These are phyloP conservation scores for Wallacemonas sp. DNA, from an alignment of 208 protist species.

Conservation along the genomic window DNA sequence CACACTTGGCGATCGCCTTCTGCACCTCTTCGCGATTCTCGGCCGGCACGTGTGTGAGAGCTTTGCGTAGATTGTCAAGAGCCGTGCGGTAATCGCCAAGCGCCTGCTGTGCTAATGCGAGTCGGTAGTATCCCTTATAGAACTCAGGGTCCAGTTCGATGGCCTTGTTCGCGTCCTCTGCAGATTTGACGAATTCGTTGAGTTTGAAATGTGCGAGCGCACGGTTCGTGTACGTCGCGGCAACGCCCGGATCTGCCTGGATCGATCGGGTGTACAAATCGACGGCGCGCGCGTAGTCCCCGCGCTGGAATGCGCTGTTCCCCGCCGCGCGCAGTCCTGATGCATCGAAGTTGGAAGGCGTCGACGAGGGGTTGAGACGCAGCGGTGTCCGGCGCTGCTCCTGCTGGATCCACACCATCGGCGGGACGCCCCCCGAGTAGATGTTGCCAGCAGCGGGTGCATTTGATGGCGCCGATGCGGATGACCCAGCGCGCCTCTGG, in stretches of 20 bases:
- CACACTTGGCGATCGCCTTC: conserved; percentile 51
- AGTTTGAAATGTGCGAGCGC: conserved; percentile 67
- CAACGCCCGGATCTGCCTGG: conserved; percentile 44
- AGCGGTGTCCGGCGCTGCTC: conserved; percentile 54
- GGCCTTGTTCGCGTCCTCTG: conserved; percentile 36
- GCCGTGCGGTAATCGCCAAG: conserved; percentile 28
- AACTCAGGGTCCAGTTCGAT: conserved; percentile 43
- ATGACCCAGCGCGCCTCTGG: background rate
- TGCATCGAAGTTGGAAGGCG: conserved; percentile 17
- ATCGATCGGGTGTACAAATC: conserved; percentile 68
- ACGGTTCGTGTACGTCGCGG: conserved; percentile 68
- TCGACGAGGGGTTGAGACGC: conserved; percentile 13
- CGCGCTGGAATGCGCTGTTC: conserved; percentile 61
- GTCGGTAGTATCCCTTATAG: conserved; percentile 64
- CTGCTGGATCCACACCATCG: conserved; percentile 62
- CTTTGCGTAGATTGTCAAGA: conserved; percentile 41
- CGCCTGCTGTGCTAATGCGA: conserved; percentile 41
- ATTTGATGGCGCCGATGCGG: background rate
- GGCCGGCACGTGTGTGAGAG: conserved; percentile 25
- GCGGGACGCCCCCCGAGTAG: conserved; percentile 51
- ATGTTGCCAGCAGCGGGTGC: conserved; percentile 27
- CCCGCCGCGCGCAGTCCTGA: conserved; percentile 54
- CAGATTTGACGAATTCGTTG: conserved; percentile 29
- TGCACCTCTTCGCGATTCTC: conserved; percentile 29
- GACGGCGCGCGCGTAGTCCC: conserved; percentile 48